phyloP scores from a whole-genome alignment of 371 early-diverging fungal genomes.

The Batkoa obscura region DNA sequence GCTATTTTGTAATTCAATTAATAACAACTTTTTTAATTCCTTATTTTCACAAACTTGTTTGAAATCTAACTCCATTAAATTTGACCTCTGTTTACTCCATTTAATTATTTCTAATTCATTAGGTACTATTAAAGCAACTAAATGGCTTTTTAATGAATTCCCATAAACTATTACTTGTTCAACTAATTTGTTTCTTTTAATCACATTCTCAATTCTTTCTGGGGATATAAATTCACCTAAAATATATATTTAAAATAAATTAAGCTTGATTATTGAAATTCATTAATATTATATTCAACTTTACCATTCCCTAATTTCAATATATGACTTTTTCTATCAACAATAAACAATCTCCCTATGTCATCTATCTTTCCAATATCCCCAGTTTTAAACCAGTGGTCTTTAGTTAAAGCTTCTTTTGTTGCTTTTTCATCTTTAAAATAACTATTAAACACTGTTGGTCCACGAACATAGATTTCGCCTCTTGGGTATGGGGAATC shows the following conservation, averaged over 20 bases:
- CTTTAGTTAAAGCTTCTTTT: conserved; percentile 46
- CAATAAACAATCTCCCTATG: conserved; percentile 21
- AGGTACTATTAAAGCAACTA: conserved; percentile 79
- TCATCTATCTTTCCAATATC: conserved; percentile 64
- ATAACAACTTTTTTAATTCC: too few species aligned
- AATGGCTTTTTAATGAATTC: conserved; percentile 59
- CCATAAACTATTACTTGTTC: conserved; percentile 82
- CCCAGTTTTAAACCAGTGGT: conserved; percentile 82
- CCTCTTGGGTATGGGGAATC: conserved; percentile 69
- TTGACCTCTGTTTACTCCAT: too few species aligned
- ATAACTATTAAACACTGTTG: conserved; percentile 57
- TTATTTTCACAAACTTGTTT: too few species aligned
- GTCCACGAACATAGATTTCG: conserved; percentile 82
- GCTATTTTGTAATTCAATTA: too few species aligned
- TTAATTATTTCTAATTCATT: conserved; percentile 11
- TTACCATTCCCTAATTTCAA: conserved; percentile 59
- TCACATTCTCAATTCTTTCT: conserved; percentile 57
- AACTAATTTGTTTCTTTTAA: conserved; percentile 41
- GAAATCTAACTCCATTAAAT: too few species aligned
- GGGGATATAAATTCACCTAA: conserved; percentile 95
- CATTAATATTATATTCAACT: too few species aligned
- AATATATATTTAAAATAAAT: too few species aligned
- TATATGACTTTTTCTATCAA: conserved; percentile 95
- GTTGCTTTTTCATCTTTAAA: conserved; percentile 54
- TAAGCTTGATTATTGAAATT: too few species aligned